Conservation (phyloP, 441 rosid genomes). For the Euphorbia schlechtendalii region DNA sequence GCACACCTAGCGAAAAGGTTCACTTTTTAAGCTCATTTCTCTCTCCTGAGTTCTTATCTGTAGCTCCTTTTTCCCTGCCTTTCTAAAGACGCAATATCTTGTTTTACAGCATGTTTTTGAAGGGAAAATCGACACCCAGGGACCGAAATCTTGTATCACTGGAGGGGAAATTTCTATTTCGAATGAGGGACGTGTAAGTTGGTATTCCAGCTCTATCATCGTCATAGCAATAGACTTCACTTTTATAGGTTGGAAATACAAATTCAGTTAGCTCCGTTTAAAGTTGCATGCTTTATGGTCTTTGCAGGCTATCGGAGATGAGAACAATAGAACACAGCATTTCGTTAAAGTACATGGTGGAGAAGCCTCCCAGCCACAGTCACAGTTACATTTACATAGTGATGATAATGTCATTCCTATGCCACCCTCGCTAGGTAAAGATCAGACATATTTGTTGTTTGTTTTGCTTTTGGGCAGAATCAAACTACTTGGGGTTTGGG, state of each 20-base stretch:
- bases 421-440: constrained; percentile 63
- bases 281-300: constrained; percentile 10
- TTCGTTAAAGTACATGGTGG: constrained; percentile 15
- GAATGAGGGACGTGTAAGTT: constrained; percentile 24
- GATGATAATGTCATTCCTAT: constrained; percentile 45
- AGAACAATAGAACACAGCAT: constrained; percentile 23
- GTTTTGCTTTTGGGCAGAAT: background rate
- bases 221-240: too few species aligned
- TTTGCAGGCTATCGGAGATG: constrained; percentile 26
- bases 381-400: constrained; percentile 17
- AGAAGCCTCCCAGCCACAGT: constrained; percentile 26
- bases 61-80: background rate
- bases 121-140: constrained; percentile 20
- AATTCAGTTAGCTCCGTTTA: background rate
- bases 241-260: background rate
- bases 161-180: constrained; percentile 24
- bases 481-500: too few species aligned
- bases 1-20: constrained; percentile 52
- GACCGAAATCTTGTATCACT: constrained; percentile 25
- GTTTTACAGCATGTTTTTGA: constrained; percentile 31
- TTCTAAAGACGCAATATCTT: background rate
- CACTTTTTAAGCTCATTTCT: background rate
- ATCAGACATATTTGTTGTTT: background rate
- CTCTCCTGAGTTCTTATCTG: constrained; percentile 2
- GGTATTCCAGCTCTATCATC: constrained; percentile 4